phyloP scores from a whole-genome alignment of 1,284 basidiomycete species.

The Sporisorium sorghi region DNA sequence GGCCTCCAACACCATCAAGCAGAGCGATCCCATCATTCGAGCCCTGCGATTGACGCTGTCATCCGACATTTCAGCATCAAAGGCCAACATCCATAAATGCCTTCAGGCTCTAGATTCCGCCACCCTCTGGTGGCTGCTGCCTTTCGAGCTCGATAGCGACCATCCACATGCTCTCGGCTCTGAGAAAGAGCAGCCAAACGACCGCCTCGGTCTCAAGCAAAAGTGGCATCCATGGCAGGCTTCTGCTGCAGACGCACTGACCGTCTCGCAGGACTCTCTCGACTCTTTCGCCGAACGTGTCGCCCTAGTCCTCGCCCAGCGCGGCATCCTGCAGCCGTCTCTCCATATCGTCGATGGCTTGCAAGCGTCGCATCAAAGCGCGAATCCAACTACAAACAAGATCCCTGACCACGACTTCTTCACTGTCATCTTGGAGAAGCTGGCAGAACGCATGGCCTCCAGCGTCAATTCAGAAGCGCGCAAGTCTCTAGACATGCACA shows the following conservation, averaged over 20 bases:
- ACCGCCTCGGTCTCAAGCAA: constrained; percentile 18
- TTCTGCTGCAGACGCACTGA: constrained; percentile 4
- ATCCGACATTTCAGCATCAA: constrained; percentile 22
- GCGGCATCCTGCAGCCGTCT: constrained; percentile 34
- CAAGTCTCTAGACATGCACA: constrained; percentile 23
- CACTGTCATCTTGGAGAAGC: constrained; percentile 22
- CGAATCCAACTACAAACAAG: background rate
- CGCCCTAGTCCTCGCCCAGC: constrained; percentile 41
- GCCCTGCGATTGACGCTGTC: constrained; percentile 38
- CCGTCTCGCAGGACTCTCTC: constrained; percentile 20
- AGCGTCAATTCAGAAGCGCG: constrained; percentile 2
- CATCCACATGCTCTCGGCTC: background rate
- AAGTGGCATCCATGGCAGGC: constrained; percentile 50
- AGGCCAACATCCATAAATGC: constrained; percentile 31
- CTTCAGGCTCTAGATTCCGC: constrained; percentile 33
- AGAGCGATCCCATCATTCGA: constrained; percentile 24
- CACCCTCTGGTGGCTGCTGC: constrained; percentile 41
- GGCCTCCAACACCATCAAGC: background rate
- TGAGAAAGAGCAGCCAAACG: constrained; percentile 9
- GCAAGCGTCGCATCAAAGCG: background rate
- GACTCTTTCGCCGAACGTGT: constrained; percentile 41
- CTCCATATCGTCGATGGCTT: constrained; percentile 31
- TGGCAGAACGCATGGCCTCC: constrained; percentile 25
- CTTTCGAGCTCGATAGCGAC: constrained; percentile 31
- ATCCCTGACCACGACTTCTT: constrained; percentile 42